Percentiles rank a stretch among this genome's conserved stretches.
Evolutionary conservation across 148 eudicot genomes (phyloP).

Genomic region (Diospyros kaki): DNA sequence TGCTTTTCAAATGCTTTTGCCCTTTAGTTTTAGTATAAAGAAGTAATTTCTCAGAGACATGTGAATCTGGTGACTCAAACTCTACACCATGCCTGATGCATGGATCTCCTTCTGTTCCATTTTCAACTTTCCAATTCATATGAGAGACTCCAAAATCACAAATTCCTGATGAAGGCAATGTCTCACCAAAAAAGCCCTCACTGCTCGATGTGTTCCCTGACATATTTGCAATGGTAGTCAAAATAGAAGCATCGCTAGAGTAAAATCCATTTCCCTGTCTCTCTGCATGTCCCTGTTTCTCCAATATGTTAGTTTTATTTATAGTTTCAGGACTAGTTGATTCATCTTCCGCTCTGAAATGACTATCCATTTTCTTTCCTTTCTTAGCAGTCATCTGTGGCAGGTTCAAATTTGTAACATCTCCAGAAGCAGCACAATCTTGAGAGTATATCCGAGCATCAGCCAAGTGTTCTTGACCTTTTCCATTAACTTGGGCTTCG

Average conservation of each 20-base stretch:
- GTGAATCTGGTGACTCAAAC: conserved; percentile 32
- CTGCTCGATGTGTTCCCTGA: conserved; percentile 37
- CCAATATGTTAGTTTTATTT: conserved; percentile 20
- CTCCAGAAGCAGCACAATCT: conserved; percentile 26
- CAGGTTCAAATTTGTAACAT: conserved; percentile 24
- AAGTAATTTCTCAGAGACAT: conserved; percentile 23
- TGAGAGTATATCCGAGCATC: conserved; percentile 28
- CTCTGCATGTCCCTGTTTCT: conserved; percentile 25
- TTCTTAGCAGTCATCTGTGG: conserved; percentile 30
- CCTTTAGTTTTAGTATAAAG: conserved; percentile 31
- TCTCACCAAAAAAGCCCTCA: conserved; percentile 27
- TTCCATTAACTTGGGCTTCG: conserved; percentile 37
- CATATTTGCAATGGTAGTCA: conserved; percentile 26
- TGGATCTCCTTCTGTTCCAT: conserved; percentile 26
- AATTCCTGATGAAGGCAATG: conserved; percentile 20
- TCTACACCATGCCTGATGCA: conserved; percentile 20
- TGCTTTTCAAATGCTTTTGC: conserved; percentile 26
- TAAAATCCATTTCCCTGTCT: conserved; percentile 23
- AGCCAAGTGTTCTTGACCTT: conserved; percentile 30
- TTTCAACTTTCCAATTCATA: conserved; percentile 23
- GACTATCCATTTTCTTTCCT: conserved; percentile 37
- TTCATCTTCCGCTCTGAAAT: conserved; percentile 27
- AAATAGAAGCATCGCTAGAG: conserved; percentile 25
- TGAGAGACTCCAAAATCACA: conserved; percentile 18
- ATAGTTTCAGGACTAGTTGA: conserved; percentile 21